Base-by-base conservation (phyloP, 805 yeast genomes). In the Nakazawaea anatomiae region DNA sequence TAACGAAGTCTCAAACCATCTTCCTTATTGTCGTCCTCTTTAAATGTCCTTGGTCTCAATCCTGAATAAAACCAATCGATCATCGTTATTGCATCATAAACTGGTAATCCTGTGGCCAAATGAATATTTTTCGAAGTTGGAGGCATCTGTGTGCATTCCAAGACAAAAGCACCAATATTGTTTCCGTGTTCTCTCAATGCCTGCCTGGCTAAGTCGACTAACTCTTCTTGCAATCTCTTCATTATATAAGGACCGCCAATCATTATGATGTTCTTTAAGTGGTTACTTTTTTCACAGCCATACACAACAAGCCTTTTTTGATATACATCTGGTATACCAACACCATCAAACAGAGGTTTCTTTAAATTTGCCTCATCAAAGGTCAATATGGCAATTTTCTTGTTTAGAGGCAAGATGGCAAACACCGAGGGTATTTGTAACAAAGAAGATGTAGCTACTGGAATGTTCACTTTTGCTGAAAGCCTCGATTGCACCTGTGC, bases 71-170 rank as follows among this genome's bases (percentile, higher is more conserved):
- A 63, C 58, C 61, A 63, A 44, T 66, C 65, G 41, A 64, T 63
- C 62, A 67, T 60, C 4, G 69, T 63, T 14, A 63, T 54, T 6
- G 57, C 66, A 54, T 66, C 69, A 55, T 58, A 67, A 4, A 67
- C 66, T 1, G 70, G 69, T 12, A 63, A 45, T 2, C 60, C 61
- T 5, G 61, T 57, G n/a, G 55, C 60, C 18, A 39, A 38, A 29
- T 59, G 65, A 29, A 68, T 60, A 1, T 64, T 65, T 42, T 56
- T 58, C 11, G 68, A 56, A 44, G 53, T 60, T n/a, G 69, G 70
- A 18, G 68, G 69, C 68, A 68, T 67, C 46, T 67, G 67, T 6
- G 69, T 63, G 49, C 72, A 66, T 50, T 66, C 71, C 48, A 67
- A 57, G 8, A 67, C 67, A 48, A 67, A 56, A 0, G 62, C 69